Evolutionary conservation across 2,329 filamentous ascomycete species (phyloP), one percentile per base, ranked within the genome.

Genomic region (Ilyonectria destructans): DNA sequence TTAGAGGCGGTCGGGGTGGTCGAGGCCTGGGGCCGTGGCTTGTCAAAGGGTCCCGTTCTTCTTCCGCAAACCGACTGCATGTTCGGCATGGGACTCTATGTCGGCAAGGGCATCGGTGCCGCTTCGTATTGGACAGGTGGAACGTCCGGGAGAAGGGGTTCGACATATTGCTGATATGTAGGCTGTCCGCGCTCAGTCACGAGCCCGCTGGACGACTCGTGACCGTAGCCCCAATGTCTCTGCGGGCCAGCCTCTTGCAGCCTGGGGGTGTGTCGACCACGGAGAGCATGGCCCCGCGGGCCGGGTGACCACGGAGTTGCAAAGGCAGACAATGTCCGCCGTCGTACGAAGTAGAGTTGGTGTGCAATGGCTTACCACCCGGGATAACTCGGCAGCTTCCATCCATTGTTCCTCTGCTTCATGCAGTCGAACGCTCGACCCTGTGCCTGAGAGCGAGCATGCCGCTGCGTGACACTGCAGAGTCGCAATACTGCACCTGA

Each of bases 271-370:
- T 3, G 51, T 46, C 49, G n/a, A 26, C 40, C 52, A 55, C 26
- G 40, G 26, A 55, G 43, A 46, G 48, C 29, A 46, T 9, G 51
- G 59, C 29, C n/a, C 31, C 43, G 21, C 46, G 4, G 49, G 54
- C 57, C 60, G 60, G 60, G 60, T 51, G 60, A 62, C 60, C 31
- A 31, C 60, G 60, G 60, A 62, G 52, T 57, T n/a, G 31, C 29
- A 60, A 43, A 51, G 21, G 35, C 33, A 33, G 31, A 43, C 33
- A 4, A 26, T 23, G 13, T n/a, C 15, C 21, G 21, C 6, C 26
- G 6, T 26, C 6, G 26, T 26, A 26, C 26, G 26, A 26, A 26
- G 45, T 1, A 43, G 19, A n/a, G 54, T 57, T 46, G 60, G 60
- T 63, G 54, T 58, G 60, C 45, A 58, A 51, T 63, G 52, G 60